Evolutionary conservation across 495 filamentous ascomycete species (phyloP).

Genomic region (Aspergillus panamensis): DNA sequence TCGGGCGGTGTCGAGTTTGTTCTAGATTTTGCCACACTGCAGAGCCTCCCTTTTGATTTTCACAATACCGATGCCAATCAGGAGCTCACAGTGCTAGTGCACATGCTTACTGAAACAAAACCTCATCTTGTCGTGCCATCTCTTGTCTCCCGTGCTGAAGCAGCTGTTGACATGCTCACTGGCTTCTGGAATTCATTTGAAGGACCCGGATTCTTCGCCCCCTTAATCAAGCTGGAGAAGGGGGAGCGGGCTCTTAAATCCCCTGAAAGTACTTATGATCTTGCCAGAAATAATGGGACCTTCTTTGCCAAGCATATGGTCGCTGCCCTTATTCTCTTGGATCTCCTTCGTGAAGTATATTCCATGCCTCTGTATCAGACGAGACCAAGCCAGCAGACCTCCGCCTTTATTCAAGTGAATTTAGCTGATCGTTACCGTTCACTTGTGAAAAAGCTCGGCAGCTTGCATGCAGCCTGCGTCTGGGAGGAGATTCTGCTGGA

Average conservation of each 20-base stretch:
- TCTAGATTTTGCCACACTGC: conserved; percentile 76
- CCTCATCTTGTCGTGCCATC: conserved; percentile 79
- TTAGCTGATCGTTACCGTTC: conserved; percentile 72
- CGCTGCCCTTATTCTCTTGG: conserved; percentile 66
- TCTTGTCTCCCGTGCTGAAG: conserved; percentile 68
- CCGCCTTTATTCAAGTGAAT: conserved; percentile 67
- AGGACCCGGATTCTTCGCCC: conserved; percentile 61
- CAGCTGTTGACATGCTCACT: conserved; percentile 60
- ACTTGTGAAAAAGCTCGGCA: conserved; percentile 67
- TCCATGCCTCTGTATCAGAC: conserved; percentile 60
- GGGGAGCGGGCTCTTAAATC: conserved; percentile 4
- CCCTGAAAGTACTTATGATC: conserved; percentile 6
- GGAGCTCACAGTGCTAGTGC: conserved; percentile 67
- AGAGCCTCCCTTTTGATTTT: conserved; percentile 74
- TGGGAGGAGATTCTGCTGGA: conserved; percentile 78
- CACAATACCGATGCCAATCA: conserved; percentile 60
- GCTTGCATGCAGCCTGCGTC: conserved; percentile 70
- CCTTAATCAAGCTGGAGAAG: conserved; percentile 47
- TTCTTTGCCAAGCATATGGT: conserved; percentile 72
- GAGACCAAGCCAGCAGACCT: conserved; percentile 49
- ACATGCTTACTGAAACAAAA: conserved; percentile 76
- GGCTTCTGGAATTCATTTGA: conserved; percentile 53
- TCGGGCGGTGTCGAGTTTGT: conserved; percentile 77
- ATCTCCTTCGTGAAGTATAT: conserved; percentile 69
- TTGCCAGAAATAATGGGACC: conserved; percentile 58